Percentiles rank a stretch among this genome's conserved stretches.
These are phyloP conservation scores for Chaetoceros tenuissimus DNA, from an alignment of 108 stramenopile genomes.

Conservation along the genomic window DNA sequence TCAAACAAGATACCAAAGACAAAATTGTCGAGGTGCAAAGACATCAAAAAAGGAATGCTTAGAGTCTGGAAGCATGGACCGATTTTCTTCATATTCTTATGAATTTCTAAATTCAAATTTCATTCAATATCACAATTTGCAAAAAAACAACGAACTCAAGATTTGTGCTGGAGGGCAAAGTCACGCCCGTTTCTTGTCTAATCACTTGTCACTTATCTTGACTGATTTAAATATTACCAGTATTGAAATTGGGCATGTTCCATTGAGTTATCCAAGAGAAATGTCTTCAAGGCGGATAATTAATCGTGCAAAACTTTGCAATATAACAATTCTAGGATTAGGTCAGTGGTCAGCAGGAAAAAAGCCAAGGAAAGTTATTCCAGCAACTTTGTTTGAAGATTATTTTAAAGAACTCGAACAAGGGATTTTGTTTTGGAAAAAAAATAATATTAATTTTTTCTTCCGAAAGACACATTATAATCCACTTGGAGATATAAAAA, in stretches of 20 bases:
- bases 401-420: background rate
- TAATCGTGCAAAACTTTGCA: background rate
- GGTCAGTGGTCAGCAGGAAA: background rate
- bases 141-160: background rate
- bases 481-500: background rate
- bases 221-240: background rate
- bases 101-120: background rate
- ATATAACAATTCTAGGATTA: background rate
- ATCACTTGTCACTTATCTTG: background rate
- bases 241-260: background rate
- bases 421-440: background rate
- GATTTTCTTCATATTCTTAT: background rate
- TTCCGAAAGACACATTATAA: background rate
- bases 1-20: background rate
- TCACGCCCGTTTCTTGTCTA: background rate
- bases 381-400: background rate
- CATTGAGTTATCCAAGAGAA: background rate
- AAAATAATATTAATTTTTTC: background rate
- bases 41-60: background rate
- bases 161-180: background rate
- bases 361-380: background rate
- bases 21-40: background rate
- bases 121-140: background rate
- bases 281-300: background rate
- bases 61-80: background rate